phyloP scores from a whole-genome alignment of 768 basidiomycete genomes.

The Termitomyces eurrhizus region DNA sequence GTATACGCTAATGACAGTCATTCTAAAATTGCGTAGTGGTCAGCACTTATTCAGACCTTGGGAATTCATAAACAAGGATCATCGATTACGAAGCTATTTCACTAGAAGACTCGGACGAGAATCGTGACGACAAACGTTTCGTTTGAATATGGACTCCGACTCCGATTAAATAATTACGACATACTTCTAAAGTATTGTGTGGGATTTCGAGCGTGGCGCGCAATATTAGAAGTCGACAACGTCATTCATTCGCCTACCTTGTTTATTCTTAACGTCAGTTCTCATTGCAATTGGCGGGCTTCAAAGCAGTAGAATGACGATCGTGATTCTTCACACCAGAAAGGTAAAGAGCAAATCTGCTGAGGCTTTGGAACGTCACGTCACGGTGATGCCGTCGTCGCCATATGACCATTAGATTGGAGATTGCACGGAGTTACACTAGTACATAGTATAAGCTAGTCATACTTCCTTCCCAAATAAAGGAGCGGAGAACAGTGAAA shows the following conservation, averaged over 20 bases:
- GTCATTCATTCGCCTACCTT: neutral
- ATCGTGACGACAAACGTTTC: too few relatives aligned
- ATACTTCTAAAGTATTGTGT: neutral
- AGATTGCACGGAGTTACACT: neutral
- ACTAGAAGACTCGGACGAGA: neutral
- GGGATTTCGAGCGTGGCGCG: neutral
- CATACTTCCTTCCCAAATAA: neutral
- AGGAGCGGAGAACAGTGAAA: neutral
- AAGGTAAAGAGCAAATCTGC: neutral
- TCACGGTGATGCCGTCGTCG: neutral
- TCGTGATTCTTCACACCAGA: neutral
- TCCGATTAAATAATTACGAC: neutral
- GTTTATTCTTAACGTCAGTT: neutral
- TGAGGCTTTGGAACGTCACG: neutral
- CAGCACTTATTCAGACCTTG: neutral
- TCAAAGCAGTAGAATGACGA: neutral
- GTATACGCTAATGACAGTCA: neutral
- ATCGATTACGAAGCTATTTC: neutral
- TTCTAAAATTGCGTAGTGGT: too few relatives aligned
- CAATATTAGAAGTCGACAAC: neutral
- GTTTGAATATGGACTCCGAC: neutral
- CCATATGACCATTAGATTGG: neutral
- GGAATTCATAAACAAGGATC: neutral
- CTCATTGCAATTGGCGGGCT: neutral
- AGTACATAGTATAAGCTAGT: neutral